phyloP scores from a whole-genome alignment of 1,284 basidiomycete genomes.

The Puccinia sorghi region DNA sequence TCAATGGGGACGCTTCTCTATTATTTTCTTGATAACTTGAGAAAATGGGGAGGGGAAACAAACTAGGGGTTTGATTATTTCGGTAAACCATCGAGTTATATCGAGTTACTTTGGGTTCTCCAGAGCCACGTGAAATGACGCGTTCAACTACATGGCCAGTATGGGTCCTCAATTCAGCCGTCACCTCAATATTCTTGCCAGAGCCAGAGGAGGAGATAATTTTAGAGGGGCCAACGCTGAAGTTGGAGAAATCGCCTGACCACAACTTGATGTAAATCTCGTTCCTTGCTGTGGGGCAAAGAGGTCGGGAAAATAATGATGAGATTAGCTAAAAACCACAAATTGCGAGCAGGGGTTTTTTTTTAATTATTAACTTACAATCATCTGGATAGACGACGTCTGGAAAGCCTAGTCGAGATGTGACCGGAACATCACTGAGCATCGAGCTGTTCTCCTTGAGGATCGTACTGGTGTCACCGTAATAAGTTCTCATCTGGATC shows the following conservation, averaged over 20 bases:
- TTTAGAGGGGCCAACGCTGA: conserved; percentile 44
- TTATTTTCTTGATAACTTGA: not conserved
- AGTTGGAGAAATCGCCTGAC: conserved; percentile 50
- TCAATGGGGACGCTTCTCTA: not conserved
- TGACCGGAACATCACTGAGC: conserved; percentile 77
- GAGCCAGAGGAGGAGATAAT: conserved; percentile 46
- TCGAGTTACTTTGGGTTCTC: conserved; percentile 74
- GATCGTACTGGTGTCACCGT: conserved; percentile 74
- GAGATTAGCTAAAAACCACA: not conserved
- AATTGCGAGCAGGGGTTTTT: not conserved
- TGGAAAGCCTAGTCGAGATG: conserved; percentile 88
- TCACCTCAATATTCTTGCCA: conserved; percentile 75
- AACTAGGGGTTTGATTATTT: conserved; percentile 59
- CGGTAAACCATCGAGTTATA: conserved; percentile 89
- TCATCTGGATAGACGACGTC: conserved; percentile 94
- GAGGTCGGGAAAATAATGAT: not conserved
- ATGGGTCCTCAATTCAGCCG: conserved; percentile 78
- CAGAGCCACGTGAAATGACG: conserved; percentile 78
- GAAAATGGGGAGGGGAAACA: conserved; percentile 11
- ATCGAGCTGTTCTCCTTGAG: conserved; percentile 81
- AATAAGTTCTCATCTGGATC: conserved; percentile 62
- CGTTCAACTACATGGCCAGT: conserved; percentile 73
- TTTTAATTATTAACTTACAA: conserved; percentile 70
- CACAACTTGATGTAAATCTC: conserved; percentile 50
- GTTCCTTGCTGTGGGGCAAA: conserved; percentile 31